phyloP scores from a whole-genome alignment of 2,329 filamentous ascomycete genomes.

The Fusarium miscanthi region DNA sequence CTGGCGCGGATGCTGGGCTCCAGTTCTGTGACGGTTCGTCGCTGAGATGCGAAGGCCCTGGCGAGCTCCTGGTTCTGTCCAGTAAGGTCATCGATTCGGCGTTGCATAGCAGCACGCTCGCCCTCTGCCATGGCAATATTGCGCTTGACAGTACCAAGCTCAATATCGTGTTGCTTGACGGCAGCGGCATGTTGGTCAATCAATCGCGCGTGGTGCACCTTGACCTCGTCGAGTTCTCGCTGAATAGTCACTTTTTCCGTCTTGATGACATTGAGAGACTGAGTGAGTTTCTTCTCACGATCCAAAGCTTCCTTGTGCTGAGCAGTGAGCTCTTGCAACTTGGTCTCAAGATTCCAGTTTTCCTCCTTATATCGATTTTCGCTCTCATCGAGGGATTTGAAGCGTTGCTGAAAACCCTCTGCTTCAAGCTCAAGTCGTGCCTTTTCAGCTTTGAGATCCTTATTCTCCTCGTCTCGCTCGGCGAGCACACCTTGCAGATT shows the following conservation, averaged over 20 bases:
- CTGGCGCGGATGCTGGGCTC: slow-evolving; percentile 68
- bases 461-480: slow-evolving; percentile 89
- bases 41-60: slow-evolving; percentile 79
- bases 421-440: slow-evolving; percentile 84
- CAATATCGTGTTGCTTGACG: slow-evolving; percentile 88
- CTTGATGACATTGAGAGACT: slow-evolving; percentile 75
- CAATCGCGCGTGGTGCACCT: slow-evolving; percentile 80
- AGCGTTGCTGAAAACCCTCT: slow-evolving; percentile 80
- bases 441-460: slow-evolving; percentile 78
- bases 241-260: slow-evolving; percentile 82
- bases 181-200: slow-evolving; percentile 81
- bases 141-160: slow-evolving; percentile 84
- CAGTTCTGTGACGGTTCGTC: slow-evolving; percentile 74
- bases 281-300: slow-evolving; percentile 83
- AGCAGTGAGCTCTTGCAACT: slow-evolving; percentile 83
- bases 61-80: slow-evolving; percentile 92
- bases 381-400: slow-evolving; percentile 88
- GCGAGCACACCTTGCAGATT: slow-evolving; percentile 86
- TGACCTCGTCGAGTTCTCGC: slow-evolving; percentile 91
- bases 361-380: slow-evolving; percentile 98
- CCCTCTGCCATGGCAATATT: slow-evolving; percentile 81
- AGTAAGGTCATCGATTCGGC: slow-evolving; percentile 87
- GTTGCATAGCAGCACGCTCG: slow-evolving; percentile 81
- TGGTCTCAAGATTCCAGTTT: slow-evolving; percentile 97
- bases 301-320: slow-evolving; percentile 80